These are phyloP conservation scores for Candida pseudoviswanathii DNA, from an alignment of 1,139 yeast genomes.

Conservation along the genomic window DNA sequence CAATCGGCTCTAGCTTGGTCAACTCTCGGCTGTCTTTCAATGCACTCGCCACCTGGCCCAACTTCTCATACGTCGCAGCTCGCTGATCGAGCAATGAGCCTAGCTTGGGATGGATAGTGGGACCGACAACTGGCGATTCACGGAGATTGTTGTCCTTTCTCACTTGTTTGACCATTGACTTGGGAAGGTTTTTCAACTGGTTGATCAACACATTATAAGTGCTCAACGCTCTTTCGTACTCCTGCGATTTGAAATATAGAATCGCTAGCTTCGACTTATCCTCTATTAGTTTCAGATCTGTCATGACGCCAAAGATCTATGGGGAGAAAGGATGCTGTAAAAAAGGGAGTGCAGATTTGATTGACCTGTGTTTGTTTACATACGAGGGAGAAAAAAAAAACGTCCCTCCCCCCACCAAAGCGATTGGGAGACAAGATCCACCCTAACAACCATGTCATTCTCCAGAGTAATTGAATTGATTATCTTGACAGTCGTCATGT, in stretches of 20 bases:
- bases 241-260: slow-evolving; percentile 33
- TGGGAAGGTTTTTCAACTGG: slow-evolving; percentile 20
- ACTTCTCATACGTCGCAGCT: slow-evolving; percentile 61
- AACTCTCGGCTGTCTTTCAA: slow-evolving; percentile 46
- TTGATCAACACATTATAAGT: slow-evolving; percentile 23
- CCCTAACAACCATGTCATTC: neutral
- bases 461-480: slow-evolving; percentile 10
- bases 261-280: slow-evolving; percentile 36
- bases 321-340: no score
- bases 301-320: neutral
- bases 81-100: slow-evolving; percentile 46
- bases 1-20: slow-evolving; percentile 51
- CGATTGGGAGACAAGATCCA: no score
- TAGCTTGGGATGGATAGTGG: slow-evolving; percentile 24
- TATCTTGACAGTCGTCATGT: slow-evolving; percentile 26
- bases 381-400: neutral
- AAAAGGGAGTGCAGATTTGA: no score
- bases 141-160: slow-evolving; percentile 23
- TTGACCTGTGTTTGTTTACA: neutral
- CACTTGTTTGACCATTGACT: slow-evolving; percentile 19
- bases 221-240: slow-evolving; percentile 31
- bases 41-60: slow-evolving; percentile 43
- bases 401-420: no score
- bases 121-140: slow-evolving; percentile 32
- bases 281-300: slow-evolving; percentile 17